Evolutionary conservation across 2,329 filamentous ascomycete genomes (phyloP).

Genomic region (Alternaria sp.): DNA sequence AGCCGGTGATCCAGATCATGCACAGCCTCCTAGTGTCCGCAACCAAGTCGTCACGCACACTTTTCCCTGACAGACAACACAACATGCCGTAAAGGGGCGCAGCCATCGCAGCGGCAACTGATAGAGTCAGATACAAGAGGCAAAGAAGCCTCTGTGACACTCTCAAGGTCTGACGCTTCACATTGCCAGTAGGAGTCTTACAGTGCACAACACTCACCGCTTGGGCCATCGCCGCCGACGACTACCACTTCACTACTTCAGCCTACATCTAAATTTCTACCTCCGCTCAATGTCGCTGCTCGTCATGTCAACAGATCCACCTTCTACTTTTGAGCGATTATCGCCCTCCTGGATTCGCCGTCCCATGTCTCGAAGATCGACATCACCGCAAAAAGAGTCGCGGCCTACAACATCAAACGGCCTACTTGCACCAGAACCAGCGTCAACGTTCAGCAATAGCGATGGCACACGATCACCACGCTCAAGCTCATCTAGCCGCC

Average conservation of each 20-base stretch:
- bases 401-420: constrained; percentile 22
- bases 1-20: constrained; percentile 17
- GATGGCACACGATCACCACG: constrained; percentile 32
- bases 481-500: constrained; percentile 30
- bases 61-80: constrained; percentile 1
- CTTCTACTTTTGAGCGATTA: constrained; percentile 27
- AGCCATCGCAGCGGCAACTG: constrained; percentile 14
- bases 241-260: neutral
- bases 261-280: neutral
- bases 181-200: neutral
- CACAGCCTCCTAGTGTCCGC: constrained; percentile 18
- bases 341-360: constrained; percentile 34
- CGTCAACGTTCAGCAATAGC: constrained; percentile 33
- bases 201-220: constrained; percentile 8
- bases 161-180: neutral
- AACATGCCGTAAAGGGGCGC: constrained; percentile 16
- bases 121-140: constrained; percentile 9
- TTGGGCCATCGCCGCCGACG: neutral
- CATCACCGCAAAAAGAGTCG: constrained; percentile 22
- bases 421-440: constrained; percentile 23
- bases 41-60: constrained; percentile 10
- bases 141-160: constrained; percentile 10
- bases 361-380: constrained; percentile 19
- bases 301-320: constrained; percentile 32
- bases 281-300: constrained; percentile 31